A percentile compares a stretch with the other conserved stretches of the same genome.
phyloP scores from a whole-genome alignment of 345 rosid species.

The Mallotus nudiflorus region DNA sequence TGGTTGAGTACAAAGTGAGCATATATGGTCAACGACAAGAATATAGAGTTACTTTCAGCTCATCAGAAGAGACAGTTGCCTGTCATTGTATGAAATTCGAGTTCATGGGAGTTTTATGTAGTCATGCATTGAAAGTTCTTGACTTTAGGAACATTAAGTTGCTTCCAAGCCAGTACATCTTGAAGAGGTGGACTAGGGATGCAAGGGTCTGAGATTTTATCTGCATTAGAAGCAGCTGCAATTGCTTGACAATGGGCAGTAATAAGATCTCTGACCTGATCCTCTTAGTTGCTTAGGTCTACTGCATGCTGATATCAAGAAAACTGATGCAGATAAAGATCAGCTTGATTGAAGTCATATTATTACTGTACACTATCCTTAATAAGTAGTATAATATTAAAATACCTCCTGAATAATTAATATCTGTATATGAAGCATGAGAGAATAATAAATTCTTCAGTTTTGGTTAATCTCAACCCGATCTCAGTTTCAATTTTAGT shows the following conservation, averaged over 20 bases:
- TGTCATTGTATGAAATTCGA: slow-evolving; percentile 41
- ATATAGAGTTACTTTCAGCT: slow-evolving; percentile 22
- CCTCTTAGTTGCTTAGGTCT: neutral
- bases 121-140: slow-evolving; percentile 35
- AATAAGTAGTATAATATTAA: neutral
- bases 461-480: neutral
- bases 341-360: neutral
- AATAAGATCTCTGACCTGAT: neutral
- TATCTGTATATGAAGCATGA: neutral
- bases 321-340: slow-evolving; percentile 10
- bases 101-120: slow-evolving; percentile 38
- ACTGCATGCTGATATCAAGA: neutral
- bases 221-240: neutral
- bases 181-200: slow-evolving; percentile 39
- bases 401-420: neutral
- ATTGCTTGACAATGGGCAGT: neutral
- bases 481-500: neutral
- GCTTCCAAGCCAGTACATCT: slow-evolving; percentile 31
- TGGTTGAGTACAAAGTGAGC: too few species aligned
- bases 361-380: neutral
- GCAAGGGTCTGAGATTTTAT: slow-evolving; percentile 24
- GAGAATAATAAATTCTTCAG: neutral
- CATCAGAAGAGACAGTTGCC: slow-evolving; percentile 16
- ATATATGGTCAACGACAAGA: slow-evolving; percentile 23
- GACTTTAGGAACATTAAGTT: slow-evolving; percentile 30